Base-by-base conservation (phyloP, 768 basidiomycete genomes). In the Podaxis sp. region DNA sequence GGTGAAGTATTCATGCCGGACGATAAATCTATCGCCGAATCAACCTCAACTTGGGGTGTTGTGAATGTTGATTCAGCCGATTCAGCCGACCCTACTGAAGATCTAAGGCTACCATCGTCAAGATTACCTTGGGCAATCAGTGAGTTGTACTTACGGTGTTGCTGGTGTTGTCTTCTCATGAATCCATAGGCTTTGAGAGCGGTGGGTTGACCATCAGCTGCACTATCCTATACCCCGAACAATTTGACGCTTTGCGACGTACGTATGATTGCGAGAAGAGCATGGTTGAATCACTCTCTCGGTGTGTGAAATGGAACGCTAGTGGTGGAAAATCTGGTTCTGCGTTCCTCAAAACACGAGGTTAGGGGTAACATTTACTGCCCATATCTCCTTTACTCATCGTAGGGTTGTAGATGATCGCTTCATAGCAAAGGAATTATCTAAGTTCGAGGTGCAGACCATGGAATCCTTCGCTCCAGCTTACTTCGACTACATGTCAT, bases 401-500 rank as follows among this genome's bases (percentile, higher is more conserved):
- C 28, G 38, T 30, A 2, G 58, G 65, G 11, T 65, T 54, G 19
- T 61, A 97, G 96, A 99, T 70, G 95, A 99, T 73, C 94, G 97
- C 5, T 99, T 99, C 81, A 97, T 99, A 67, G 94, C 96, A 38
- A 99, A 99, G 70, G 96, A 98, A 68, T 84, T 99, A 28, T 96
- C 96, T 0, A 84, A 86, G 62, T 82, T 92, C 33, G 97, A 99
- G 70, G 78, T 98, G 67, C 93, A 96, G 72, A 93, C 93, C 0
- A 92, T 99, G 87, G 93, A 96, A 68, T 93, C 91, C 0, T 99
- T 99, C 75, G 96, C 95, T 13, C 97, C 96, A 0, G 91, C 93
- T 1, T 99, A 99, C 74, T 99, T 99, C 69, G 92, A 96, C 65
- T 99, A 99, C 72, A 96, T 98, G 90, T 92, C 94, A 1, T 93